These are phyloP conservation scores for Cladosporium colombiae DNA, from an alignment of 2,329 filamentous ascomycete genomes.

Conservation along the genomic window DNA sequence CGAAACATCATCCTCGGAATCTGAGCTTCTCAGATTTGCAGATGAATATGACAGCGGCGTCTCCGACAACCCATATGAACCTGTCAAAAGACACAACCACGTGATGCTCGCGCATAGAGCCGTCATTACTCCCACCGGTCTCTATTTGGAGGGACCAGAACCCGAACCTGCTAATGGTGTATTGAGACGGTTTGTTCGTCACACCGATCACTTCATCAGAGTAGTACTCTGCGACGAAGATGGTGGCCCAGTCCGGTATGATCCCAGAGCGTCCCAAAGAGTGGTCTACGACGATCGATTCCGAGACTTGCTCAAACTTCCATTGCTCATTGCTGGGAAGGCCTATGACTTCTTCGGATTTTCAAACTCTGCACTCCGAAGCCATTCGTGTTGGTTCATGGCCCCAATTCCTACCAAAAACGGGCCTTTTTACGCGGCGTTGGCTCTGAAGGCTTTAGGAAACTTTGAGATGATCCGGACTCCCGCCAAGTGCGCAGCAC, in stretches of 20 bases:
- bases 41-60: constrained; percentile 32
- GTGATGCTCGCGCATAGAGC: constrained; percentile 40
- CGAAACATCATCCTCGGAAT: constrained; percentile 41
- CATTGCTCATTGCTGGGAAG: constrained; percentile 65
- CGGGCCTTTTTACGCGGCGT: constrained; percentile 37
- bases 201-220: constrained; percentile 66
- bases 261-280: constrained; percentile 51
- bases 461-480: constrained; percentile 54
- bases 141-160: constrained; percentile 48
- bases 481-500: constrained; percentile 60
- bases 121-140: constrained; percentile 43
- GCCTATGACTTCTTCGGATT: constrained; percentile 71
- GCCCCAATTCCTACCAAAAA: constrained; percentile 41
- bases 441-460: constrained; percentile 50
- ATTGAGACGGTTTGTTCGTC: constrained; percentile 62
- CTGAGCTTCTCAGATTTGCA: constrained; percentile 46
- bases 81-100: constrained; percentile 36
- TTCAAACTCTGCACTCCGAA: constrained; percentile 74
- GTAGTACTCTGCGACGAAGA: constrained; percentile 76
- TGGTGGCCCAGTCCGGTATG: constrained; percentile 63
- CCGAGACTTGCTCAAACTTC: constrained; percentile 57
- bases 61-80: constrained; percentile 35
- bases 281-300: constrained; percentile 61
- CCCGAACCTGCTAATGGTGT: constrained; percentile 70
- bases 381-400: constrained; percentile 70